A percentile compares a stretch with the other conserved stretches of the same genome.
Evolutionary conservation across 805 yeast species (phyloP).

Genomic region (Saccharomycopsis microspora): DNA sequence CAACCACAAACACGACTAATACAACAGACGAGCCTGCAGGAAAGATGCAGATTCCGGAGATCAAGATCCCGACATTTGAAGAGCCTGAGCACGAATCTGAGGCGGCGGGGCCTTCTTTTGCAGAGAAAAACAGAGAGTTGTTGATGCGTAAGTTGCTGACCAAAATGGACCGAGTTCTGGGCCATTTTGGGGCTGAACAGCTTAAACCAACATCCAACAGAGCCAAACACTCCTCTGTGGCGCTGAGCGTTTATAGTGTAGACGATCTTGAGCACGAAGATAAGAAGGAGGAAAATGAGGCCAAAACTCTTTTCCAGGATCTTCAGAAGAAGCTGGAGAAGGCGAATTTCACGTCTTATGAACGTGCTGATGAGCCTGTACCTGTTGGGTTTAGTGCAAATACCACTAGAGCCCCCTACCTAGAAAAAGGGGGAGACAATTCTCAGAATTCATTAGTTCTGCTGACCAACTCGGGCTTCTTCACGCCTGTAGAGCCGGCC

Average conservation of each 20-base stretch:
- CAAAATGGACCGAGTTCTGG: conserved; percentile 14
- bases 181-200: conserved; percentile 11
- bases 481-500: neutral
- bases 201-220: neutral
- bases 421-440: no score
- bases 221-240: conserved; percentile 11
- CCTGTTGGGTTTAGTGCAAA: conserved; percentile 2
- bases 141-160: conserved; percentile 16
- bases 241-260: conserved; percentile 12
- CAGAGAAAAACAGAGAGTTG: conserved; percentile 11
- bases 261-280: conserved; percentile 10
- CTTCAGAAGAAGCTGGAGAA: conserved; percentile 1
- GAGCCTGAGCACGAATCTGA: neutral
- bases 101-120: neutral
- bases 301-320: conserved; percentile 2
- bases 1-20: neutral
- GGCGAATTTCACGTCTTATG: neutral
- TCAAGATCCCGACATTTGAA: neutral
- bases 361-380: neutral
- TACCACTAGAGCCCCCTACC: neutral
- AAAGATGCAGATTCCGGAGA: neutral
- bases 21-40: neutral
- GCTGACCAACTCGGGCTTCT: neutral
- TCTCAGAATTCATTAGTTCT: no score
- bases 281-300: neutral